Evolutionary conservation across 768 basidiomycete species (phyloP).

Genomic region (Gymnopilus junonius): DNA sequence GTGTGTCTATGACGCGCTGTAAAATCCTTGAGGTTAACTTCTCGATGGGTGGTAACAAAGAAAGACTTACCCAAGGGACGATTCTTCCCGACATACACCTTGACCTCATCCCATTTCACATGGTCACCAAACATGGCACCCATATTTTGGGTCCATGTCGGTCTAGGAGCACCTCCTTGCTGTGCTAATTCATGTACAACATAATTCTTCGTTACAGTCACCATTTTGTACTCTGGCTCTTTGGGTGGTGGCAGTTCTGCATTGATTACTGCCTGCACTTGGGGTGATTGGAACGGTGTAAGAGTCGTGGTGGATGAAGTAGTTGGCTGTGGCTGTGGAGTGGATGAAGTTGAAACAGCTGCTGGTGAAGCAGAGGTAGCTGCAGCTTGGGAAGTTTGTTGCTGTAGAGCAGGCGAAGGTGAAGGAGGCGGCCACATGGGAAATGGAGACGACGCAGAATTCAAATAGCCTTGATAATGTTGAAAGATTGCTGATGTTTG

Average conservation of each 20-base stretch:
- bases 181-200: conserved; percentile 68
- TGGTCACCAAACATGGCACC: conserved; percentile 84
- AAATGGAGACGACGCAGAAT: conserved; percentile 19
- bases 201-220: conserved; percentile 68
- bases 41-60: background rate
- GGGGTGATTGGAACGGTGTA: conserved; percentile 4
- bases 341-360: background rate
- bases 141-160: conserved; percentile 79
- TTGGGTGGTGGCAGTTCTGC: conserved; percentile 18
- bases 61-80: conserved; percentile 60
- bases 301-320: conserved; percentile 5
- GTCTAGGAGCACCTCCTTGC: conserved; percentile 48
- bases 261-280: background rate
- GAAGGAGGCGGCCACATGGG: conserved; percentile 27
- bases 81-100: conserved; percentile 65
- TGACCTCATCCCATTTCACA: conserved; percentile 77
- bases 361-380: background rate
- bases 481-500: conserved; percentile 19
- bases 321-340: background rate
- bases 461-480: conserved; percentile 19
- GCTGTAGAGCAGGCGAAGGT: background rate
- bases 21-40: background rate
- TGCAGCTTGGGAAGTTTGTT: background rate
- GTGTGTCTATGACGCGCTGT: conserved; percentile 66
- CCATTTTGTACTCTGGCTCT: conserved; percentile 40